Percentiles rank a stretch among this genome's conserved stretches.
phyloP scores from a whole-genome alignment of 2,329 filamentous ascomycete genomes.

The Ustulina deusta region DNA sequence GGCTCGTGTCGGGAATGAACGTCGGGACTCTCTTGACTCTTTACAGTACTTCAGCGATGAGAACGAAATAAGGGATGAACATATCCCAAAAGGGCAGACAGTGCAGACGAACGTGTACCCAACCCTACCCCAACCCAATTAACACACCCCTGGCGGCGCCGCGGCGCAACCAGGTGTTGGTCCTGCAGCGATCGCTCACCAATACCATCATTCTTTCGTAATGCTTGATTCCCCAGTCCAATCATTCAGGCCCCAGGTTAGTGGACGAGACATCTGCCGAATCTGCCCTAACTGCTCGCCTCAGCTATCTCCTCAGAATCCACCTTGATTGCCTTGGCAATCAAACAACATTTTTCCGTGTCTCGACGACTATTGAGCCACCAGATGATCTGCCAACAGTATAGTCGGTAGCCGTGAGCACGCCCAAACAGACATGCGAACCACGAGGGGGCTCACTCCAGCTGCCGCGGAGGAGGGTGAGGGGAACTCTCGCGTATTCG shows the following conservation, averaged over 20 bases:
- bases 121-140: slow-evolving; percentile 34
- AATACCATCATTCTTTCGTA: slow-evolving; percentile 23
- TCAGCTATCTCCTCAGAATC: slow-evolving; percentile 36
- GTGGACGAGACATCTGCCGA: slow-evolving; percentile 39
- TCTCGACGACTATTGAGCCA: slow-evolving; percentile 23
- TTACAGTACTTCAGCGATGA: neutral
- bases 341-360: slow-evolving; percentile 34
- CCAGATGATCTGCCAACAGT: slow-evolving; percentile 3
- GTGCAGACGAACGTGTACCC: slow-evolving; percentile 13
- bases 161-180: slow-evolving; percentile 30
- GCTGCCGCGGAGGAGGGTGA: slow-evolving; percentile 25
- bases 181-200: slow-evolving; percentile 35
- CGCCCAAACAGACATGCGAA: slow-evolving; percentile 16
- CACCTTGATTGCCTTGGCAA: slow-evolving; percentile 35
- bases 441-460: slow-evolving; percentile 15
- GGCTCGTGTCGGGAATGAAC: slow-evolving; percentile 14
- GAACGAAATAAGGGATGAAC: neutral
- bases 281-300: slow-evolving; percentile 32
- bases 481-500: slow-evolving; percentile 20
- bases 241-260: slow-evolving; percentile 25
- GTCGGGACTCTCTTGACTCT: slow-evolving; percentile 3
- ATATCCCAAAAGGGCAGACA: slow-evolving; percentile 20
- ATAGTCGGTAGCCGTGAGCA: slow-evolving; percentile 19
- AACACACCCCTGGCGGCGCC: slow-evolving; percentile 14
- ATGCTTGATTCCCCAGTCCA: slow-evolving; percentile 30